These are phyloP conservation scores for Fraxinus xanthoxyloides DNA, from an alignment of 305 asterid species.

Conservation along the genomic window DNA sequence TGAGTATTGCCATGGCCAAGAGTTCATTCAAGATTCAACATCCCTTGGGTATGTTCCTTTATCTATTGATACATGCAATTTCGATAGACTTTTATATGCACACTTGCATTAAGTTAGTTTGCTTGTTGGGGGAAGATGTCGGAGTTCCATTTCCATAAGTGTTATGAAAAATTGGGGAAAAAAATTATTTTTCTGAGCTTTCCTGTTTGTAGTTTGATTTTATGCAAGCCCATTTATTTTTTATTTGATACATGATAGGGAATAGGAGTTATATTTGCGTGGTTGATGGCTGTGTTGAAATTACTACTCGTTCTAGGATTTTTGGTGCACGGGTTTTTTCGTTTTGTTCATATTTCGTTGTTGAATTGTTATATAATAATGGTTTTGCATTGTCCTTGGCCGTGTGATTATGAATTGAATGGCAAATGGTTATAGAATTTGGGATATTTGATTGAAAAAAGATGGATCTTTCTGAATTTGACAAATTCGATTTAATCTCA, in stretches of 20 bases:
- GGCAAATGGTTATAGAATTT: background rate
- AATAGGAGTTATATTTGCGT: background rate
- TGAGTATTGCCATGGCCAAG: constrained; percentile 46
- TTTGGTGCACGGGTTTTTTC: background rate
- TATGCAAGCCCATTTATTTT: background rate
- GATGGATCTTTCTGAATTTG: background rate
- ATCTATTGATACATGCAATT: constrained; percentile 9
- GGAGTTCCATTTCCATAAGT: background rate
- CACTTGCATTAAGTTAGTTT: background rate
- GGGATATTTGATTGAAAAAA: background rate
- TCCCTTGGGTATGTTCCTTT: constrained; percentile 43
- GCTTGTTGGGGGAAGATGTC: background rate
- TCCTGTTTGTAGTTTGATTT: background rate
- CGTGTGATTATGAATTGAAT: background rate
- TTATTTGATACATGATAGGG: background rate
- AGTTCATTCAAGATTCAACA: constrained; percentile 50
- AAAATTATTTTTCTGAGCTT: background rate
- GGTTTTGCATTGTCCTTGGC: background rate
- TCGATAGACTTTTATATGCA: background rate
- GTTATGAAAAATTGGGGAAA: background rate
- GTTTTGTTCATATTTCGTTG: background rate
- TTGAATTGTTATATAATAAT: background rate
- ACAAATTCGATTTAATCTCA: background rate
- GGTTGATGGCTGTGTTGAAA: background rate
- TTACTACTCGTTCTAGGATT: background rate